Conservation (phyloP, 106 monocot species). For the Acanthochlamys bracteata region DNA sequence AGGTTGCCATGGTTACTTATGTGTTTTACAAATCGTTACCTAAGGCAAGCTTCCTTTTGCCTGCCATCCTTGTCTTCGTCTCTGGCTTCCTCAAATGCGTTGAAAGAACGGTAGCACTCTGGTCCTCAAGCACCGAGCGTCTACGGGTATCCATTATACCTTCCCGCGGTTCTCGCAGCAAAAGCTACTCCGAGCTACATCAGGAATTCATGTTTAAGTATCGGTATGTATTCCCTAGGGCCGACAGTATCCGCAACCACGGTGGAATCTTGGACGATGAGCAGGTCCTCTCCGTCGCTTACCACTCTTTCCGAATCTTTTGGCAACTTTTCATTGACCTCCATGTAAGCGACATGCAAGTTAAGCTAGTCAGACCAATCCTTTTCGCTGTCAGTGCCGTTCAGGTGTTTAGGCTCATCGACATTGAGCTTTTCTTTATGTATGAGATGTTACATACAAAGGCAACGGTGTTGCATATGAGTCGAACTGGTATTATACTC, state of each 20-base stretch:
- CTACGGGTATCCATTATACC: slow-evolving; percentile 22
- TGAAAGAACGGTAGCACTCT: slow-evolving; percentile 17
- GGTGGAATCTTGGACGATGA: too few relatives aligned
- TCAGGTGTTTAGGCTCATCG: slow-evolving; percentile 22
- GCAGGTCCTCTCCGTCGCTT: slow-evolving; percentile 7
- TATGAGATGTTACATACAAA: slow-evolving; percentile 39
- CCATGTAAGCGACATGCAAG: slow-evolving; percentile 24
- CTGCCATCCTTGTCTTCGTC: slow-evolving; percentile 15
- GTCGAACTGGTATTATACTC: slow-evolving; percentile 2
- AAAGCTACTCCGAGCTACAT: slow-evolving; percentile 29
- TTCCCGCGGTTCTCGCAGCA: slow-evolving; percentile 11
- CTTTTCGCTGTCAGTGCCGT: neutral
- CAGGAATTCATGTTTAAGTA: slow-evolving; percentile 15
- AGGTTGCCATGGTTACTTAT: slow-evolving; percentile 1
- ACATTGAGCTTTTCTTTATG: slow-evolving; percentile 29
- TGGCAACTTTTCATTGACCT: slow-evolving; percentile 29
- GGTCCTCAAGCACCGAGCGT: slow-evolving; percentile 24
- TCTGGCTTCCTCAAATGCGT: slow-evolving; percentile 24
- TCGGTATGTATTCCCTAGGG: too few relatives aligned
- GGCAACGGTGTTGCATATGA: slow-evolving; percentile 5
- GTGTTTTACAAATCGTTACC: slow-evolving; percentile 12
- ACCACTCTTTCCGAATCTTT: slow-evolving; percentile 25
- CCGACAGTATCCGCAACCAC: too few relatives aligned
- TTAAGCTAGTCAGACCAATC: slow-evolving; percentile 20
- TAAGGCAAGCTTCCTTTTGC: neutral